Evolutionary conservation across 2,329 filamentous ascomycete genomes (phyloP), one percentile per base, ranked within the genome.

Genomic region (Colletotrichum neosansevieriae): DNA sequence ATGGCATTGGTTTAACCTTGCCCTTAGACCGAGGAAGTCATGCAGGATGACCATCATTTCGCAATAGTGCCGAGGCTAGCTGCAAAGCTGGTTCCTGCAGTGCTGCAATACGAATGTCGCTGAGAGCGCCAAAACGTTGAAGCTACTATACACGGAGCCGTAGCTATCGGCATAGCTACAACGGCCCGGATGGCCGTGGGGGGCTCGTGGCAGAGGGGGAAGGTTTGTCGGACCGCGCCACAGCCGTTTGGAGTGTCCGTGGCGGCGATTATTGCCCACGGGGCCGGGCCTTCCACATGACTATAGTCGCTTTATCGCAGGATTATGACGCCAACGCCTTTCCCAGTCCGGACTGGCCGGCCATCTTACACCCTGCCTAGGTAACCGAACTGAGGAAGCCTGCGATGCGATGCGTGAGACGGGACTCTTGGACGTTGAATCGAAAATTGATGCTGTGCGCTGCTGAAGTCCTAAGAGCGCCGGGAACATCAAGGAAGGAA

Each of bases 311-410:
- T 56, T 56, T 53, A 66, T 69, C 24, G 54, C 32, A 40, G 21
- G 36, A 17, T n/a, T 21, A 69, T 66, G 61, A 69, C 66, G 66
- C 66, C 66, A 50, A 34, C 61, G 56, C 49, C 54, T 60, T 69
- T 36, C 61, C 61, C 13, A 38, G 60, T 56, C 21, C 15, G 56
- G 59, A 29, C 32, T 54, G 29, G 12, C 15, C 3, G 2, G 40
- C 42, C 19, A 69, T 69, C 61, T 51, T 36, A 49, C 61, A 65
- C 53, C 47, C 47, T 44, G 42, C 15, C n/a, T n/a, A n/a, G n/a
- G 5, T 7, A 44, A 7, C 7, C 12, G n/a, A 32, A 53, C 7
- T 21, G 15, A 29, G 40, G 45, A 47, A 40, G 21, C n/a, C 40
- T 19, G 34, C 5, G 32, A 56, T 50, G 19, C 19, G 32, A 50